A percentile compares a stretch with the other conserved stretches of the same genome.
Evolutionary conservation across 2,329 filamentous ascomycete genomes (phyloP).

Genomic region (Clarireedia monteithiana): DNA sequence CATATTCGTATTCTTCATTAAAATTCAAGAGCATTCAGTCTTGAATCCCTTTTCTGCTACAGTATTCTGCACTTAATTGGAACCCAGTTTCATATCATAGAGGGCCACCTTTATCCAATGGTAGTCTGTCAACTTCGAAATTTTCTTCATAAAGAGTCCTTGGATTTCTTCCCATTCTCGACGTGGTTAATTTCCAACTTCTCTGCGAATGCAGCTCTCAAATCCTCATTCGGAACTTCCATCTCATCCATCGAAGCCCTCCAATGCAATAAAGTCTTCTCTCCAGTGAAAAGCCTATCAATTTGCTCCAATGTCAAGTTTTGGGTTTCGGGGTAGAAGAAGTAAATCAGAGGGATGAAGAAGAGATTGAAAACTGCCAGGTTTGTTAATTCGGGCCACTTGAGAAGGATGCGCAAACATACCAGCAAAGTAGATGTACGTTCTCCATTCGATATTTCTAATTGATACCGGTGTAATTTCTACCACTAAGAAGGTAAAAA

Average conservation of each 20-base stretch:
- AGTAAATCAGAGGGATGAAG: slow-evolving; percentile 35
- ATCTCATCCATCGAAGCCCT: neutral
- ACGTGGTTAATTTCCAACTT: neutral
- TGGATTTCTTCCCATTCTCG: neutral
- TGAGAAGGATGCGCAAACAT: slow-evolving; percentile 1
- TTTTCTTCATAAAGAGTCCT: neutral
- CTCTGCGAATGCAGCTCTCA: neutral
- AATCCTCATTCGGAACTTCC: neutral
- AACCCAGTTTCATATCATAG: no score
- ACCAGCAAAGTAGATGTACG: slow-evolving; percentile 28
- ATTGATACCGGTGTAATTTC: slow-evolving; percentile 38
- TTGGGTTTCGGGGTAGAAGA: slow-evolving; percentile 45
- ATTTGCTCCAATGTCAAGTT: slow-evolving; percentile 44
- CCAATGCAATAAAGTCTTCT: neutral
- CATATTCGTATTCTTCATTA: no score
- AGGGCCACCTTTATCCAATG: no score
- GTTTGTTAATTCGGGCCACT: neutral
- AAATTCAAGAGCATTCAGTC: no score
- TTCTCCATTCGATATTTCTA: slow-evolving; percentile 16
- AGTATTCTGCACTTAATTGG: no score
- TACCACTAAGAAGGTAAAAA: slow-evolving; percentile 63
- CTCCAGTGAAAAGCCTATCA: slow-evolving; percentile 24
- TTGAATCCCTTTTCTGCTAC: no score
- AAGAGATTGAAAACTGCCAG: neutral
- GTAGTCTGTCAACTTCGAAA: no score